Evolutionary conservation across 2,329 filamentous ascomycete genomes (phyloP), one percentile per base, ranked within the genome.

Genomic region (Diaporthe longicolla): DNA sequence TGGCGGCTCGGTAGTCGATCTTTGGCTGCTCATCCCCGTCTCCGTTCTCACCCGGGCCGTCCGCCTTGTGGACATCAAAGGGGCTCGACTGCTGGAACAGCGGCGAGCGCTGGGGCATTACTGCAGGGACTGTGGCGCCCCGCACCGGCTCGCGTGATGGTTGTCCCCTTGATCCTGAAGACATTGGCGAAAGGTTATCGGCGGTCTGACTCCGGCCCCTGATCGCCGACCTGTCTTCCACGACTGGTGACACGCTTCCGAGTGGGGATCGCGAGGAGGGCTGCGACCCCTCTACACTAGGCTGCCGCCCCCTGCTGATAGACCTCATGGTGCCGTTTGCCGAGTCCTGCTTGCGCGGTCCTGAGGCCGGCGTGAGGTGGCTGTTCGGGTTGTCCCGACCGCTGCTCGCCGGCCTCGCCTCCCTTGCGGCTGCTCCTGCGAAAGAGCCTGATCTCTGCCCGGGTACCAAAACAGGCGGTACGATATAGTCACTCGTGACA

Each of bases 401-500:
- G n/a, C 72, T 71, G 50, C 72, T 74, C 17, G 21, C 48, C 11
- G 72, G 72, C 19, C 72, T 63, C 50, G 9, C 8, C 26, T 57
- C 58, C 69, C 55, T 48, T 24, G 48, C 32, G 19, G 45, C 70
- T 43, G 57, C 17, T 45, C 45, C 57, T 55, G 63, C 35, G n/a
- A 70, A 29, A 29, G 59, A 24, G 35, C 37, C 43, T 10, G 54
- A 17, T 32, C 54, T 68, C 32, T 55, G 59, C 13, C 68, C 73
- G 10, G 73, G 43, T 24, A 59, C 43, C 24, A 73, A 21, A 17
- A 40, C 54, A 9, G 70, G 52, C 24, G 65, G 57, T 17, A 43
- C 50, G 24, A 35, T 8, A 17, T 40, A 40, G 29, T 58, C 72
- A 13, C 79, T 77, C 3, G 77, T 79, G 58, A 82, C 75, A 0